phyloP scores from a whole-genome alignment of 495 filamentous ascomycete genomes.

The Xylaria acuta region DNA sequence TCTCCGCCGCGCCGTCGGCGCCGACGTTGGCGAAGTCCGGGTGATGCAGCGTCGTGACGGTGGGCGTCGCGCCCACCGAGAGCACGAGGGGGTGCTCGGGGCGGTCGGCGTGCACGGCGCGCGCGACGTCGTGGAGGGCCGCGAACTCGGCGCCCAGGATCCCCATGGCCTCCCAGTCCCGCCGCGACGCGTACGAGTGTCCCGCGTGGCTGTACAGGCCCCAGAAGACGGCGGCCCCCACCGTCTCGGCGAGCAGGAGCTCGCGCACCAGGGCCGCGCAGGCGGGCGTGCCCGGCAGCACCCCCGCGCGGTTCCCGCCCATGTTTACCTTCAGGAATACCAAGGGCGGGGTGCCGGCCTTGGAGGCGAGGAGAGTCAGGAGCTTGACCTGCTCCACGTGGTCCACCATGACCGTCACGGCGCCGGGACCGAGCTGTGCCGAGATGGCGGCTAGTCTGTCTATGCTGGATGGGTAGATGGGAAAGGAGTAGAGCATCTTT shows the following conservation, averaged over 20 bases:
- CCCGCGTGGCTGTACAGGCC: slow-evolving; percentile 85
- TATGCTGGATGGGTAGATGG: slow-evolving; percentile 67
- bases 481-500: slow-evolving; percentile 79
- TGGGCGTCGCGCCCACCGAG: slow-evolving; percentile 83
- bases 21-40: slow-evolving; percentile 29
- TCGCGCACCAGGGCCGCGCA: slow-evolving; percentile 60
- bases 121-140: slow-evolving; percentile 58
- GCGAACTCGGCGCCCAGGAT: slow-evolving; percentile 67
- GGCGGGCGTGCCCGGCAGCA: slow-evolving; percentile 57
- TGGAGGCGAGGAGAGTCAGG: slow-evolving; percentile 47
- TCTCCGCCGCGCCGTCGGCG: not conserved
- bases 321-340: slow-evolving; percentile 83
- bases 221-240: slow-evolving; percentile 53
- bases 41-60: slow-evolving; percentile 64
- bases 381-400: slow-evolving; percentile 65
- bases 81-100: slow-evolving; percentile 58
- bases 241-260: slow-evolving; percentile 49
- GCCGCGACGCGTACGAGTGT: slow-evolving; percentile 67
- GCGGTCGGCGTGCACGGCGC: slow-evolving; percentile 39
- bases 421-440: slow-evolving; percentile 54
- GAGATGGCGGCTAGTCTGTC: slow-evolving; percentile 62
- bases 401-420: slow-evolving; percentile 75
- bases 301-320: slow-evolving; percentile 77
- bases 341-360: slow-evolving; percentile 51
- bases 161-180: slow-evolving; percentile 59